Evolutionary conservation across 2,329 filamentous ascomycete species (phyloP), one percentile per base, ranked within the genome.

Genomic region (Calonectria henricotiae): DNA sequence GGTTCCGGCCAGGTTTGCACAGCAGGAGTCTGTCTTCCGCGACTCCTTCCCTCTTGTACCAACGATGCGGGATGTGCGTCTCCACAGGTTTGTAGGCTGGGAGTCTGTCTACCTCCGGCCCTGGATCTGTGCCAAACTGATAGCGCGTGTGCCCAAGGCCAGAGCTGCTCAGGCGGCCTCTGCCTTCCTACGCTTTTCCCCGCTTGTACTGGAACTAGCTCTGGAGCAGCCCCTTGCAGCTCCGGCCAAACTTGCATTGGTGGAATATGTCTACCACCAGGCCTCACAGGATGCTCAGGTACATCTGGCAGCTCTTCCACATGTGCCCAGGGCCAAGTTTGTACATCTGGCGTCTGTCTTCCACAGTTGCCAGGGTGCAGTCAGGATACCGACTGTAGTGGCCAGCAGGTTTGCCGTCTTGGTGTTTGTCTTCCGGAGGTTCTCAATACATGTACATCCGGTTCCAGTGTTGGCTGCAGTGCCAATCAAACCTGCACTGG

Each of bases 311-410:
- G 32, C 4, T 17, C 23, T n/a, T 41, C 44, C 0, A 46, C 44
- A 4, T 69, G 67, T 20, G 37, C 3, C 1, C 15, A 51, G 11
- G 60, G 20, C 7, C 62, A 51, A 17, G 39, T 51, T 6, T 69
- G 67, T 17, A 65, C 61, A 13, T 37, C 39, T 15, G 67, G 67
- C 9, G 67, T 61, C 7, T 69, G 67, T 30, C 67, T 69, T 46
- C 67, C 67, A 12, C n/a, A 46, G 9, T 35, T 69, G 13, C 49
- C 67, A 30, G 44, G n/a, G 5, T 69, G 67, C 15, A 54, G 39
- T 2, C 1, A 30, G 1, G 54, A 69, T 20, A 61, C 44, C n/a
- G 62, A 69, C 9, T 69, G 67, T 5, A 37, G 43, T 3, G 62
- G 35, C 12, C 41, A 44, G 23, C 43, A 60, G 2, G 67, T 69